phyloP scores from a whole-genome alignment of 768 basidiomycete genomes.

The Neoboletus magnificus region DNA sequence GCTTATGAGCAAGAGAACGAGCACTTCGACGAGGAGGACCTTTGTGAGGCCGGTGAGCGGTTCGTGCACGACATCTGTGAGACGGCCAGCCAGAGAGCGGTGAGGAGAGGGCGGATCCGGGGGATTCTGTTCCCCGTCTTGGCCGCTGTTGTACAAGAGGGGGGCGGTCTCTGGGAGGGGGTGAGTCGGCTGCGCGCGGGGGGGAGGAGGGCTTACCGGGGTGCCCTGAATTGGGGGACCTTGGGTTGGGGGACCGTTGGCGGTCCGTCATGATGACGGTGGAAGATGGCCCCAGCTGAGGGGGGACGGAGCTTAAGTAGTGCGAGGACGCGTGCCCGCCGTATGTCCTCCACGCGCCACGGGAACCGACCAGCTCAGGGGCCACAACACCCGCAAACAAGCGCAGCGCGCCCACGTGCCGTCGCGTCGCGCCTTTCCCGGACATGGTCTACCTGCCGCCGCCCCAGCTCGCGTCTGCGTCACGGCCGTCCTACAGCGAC shows the following conservation, averaged over 20 bases:
- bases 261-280: slow-evolving; percentile 53
- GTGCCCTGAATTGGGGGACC: slow-evolving; percentile 58
- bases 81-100: slow-evolving; percentile 25
- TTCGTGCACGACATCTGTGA: slow-evolving; percentile 62
- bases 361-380: slow-evolving; percentile 13
- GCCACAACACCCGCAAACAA: slow-evolving; percentile 20
- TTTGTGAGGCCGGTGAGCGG: slow-evolving; percentile 83
- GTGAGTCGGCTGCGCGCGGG: slow-evolving; percentile 1
- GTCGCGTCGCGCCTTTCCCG: background rate
- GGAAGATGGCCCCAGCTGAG: slow-evolving; percentile 7
- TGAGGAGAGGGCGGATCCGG: slow-evolving; percentile 37
- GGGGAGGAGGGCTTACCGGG: slow-evolving; percentile 39
- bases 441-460: slow-evolving; percentile 68
- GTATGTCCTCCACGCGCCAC: slow-evolving; percentile 26
- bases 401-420: slow-evolving; percentile 5
- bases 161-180: slow-evolving; percentile 56
- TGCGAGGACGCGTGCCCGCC: slow-evolving; percentile 25
- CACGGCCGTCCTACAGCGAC: slow-evolving; percentile 62
- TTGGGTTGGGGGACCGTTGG: slow-evolving; percentile 48
- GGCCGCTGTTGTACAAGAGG: slow-evolving; percentile 51
- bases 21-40: slow-evolving; percentile 68
- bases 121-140: slow-evolving; percentile 37
- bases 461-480: slow-evolving; percentile 60
- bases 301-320: slow-evolving; percentile 28
- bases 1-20: slow-evolving; percentile 76